These are phyloP conservation scores for Fusarium luffae DNA, from an alignment of 2,329 filamentous ascomycete genomes.

Conservation along the genomic window DNA sequence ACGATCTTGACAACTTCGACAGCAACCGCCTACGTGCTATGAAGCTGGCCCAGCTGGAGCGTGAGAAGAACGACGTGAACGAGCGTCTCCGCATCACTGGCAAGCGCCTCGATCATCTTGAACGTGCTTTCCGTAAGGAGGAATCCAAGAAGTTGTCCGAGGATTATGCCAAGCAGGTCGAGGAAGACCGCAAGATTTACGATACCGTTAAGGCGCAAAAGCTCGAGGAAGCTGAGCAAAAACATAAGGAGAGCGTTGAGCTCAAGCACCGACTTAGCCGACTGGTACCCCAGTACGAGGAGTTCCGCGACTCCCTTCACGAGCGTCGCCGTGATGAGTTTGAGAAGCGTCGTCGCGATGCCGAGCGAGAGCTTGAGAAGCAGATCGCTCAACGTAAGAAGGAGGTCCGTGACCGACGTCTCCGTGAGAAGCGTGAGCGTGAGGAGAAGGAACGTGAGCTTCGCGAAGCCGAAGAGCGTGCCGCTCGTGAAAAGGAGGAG, in stretches of 20 bases:
- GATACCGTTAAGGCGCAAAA: constrained; percentile 82
- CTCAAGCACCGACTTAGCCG: constrained; percentile 92
- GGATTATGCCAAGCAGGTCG: constrained; percentile 86
- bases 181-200: constrained; percentile 81
- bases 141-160: constrained; percentile 90
- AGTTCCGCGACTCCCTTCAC: constrained; percentile 83
- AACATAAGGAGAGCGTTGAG: constrained; percentile 91
- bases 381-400: constrained; percentile 89
- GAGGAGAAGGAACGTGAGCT: constrained; percentile 85
- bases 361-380: constrained; percentile 91
- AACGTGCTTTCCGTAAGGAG: constrained; percentile 96
- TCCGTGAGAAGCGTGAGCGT: constrained; percentile 83
- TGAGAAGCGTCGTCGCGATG: constrained; percentile 90
- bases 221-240: constrained; percentile 81
- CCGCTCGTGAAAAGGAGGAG: constrained; percentile 85
- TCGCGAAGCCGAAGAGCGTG: constrained; percentile 87
- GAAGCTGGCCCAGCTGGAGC: constrained; percentile 95
- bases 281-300: constrained; percentile 85
- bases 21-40: constrained; percentile 90
- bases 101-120: constrained; percentile 96
- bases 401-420: constrained; percentile 85
- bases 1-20: constrained; percentile 87
- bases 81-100: constrained; percentile 91
- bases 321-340: constrained; percentile 94
- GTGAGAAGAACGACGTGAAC: constrained; percentile 96